A percentile compares a stretch with the other conserved stretches of the same genome.
These are phyloP conservation scores for Eucalyptus cloeziana DNA, from an alignment of 345 rosid genomes.

Conservation along the genomic window DNA sequence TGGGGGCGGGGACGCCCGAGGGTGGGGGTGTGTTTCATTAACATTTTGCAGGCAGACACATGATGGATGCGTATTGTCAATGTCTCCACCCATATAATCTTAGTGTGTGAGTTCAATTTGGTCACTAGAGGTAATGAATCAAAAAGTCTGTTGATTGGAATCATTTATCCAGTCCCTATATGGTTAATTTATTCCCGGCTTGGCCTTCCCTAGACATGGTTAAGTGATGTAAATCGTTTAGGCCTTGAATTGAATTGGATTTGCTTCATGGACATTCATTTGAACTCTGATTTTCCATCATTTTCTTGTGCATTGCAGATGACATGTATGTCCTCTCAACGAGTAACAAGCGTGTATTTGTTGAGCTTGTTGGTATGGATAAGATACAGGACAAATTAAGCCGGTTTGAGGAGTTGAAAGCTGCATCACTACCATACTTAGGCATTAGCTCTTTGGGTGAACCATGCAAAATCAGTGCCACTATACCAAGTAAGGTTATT, in stretches of 20 bases:
- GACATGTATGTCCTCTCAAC: conserved; percentile 95
- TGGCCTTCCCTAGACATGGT: not conserved
- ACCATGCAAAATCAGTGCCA: conserved; percentile 24
- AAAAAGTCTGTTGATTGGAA: not conserved
- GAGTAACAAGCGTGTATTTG: conserved; percentile 57
- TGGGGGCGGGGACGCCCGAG: too few relatives aligned
- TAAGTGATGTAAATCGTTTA: not conserved
- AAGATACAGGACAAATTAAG: conserved; percentile 71
- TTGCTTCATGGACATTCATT: not conserved
- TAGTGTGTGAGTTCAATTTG: not conserved
- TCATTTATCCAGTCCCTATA: not conserved
- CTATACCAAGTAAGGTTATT: conserved; percentile 47
- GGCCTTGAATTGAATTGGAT: not conserved
- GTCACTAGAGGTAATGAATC: not conserved
- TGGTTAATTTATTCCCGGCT: not conserved
- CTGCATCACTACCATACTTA: conserved; percentile 59
- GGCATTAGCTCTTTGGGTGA: conserved; percentile 68
- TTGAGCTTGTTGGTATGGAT: conserved; percentile 72
- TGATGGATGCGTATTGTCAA: not conserved
- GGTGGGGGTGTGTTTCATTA: not conserved
- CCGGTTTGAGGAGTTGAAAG: conserved; percentile 57
- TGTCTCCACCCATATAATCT: not conserved
- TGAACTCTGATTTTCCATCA: not conserved
- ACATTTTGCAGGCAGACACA: not conserved
- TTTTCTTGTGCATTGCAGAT: conserved; percentile 22